Percentiles rank a stretch among this genome's conserved stretches.
Evolutionary conservation across 352 stramenopile genomes (phyloP).

Genomic region (Phytopythium mirpurense): DNA sequence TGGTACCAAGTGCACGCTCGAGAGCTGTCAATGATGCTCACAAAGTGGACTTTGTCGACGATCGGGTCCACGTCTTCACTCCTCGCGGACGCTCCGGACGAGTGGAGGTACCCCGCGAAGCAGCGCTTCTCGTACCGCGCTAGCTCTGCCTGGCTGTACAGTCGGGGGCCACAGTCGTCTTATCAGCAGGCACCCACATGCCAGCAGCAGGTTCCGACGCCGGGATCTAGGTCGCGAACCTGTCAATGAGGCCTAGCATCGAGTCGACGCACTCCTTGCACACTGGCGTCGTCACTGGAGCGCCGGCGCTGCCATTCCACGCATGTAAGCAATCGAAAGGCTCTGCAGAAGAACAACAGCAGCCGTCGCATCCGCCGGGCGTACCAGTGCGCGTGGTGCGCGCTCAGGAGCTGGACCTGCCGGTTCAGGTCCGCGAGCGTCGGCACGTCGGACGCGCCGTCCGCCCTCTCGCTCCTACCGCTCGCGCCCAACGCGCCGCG

Average conservation of each 20-base stretch:
- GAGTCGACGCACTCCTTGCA: slow-evolving; percentile 74
- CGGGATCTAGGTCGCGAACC: slow-evolving; percentile 22
- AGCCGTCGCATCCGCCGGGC: too few relatives aligned
- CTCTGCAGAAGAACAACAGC: too few relatives aligned
- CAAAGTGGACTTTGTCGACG: slow-evolving; percentile 68
- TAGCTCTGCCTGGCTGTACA: slow-evolving; percentile 47
- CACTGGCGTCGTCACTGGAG: slow-evolving; percentile 54
- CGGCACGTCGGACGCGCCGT: slow-evolving; percentile 58
- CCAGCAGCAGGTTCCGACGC: too few relatives aligned
- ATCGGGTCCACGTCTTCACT: slow-evolving; percentile 62
- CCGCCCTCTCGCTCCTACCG: slow-evolving; percentile 26
- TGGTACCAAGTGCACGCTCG: not conserved
- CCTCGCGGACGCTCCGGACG: slow-evolving; percentile 30
- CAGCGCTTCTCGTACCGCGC: slow-evolving; percentile 69
- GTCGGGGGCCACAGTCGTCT: not conserved
- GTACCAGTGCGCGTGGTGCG: slow-evolving; percentile 68
- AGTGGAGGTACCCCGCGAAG: slow-evolving; percentile 57
- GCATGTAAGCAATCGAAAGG: too few relatives aligned
- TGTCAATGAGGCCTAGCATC: slow-evolving; percentile 72
- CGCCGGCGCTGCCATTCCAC: slow-evolving; percentile 29
- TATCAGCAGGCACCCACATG: not conserved
- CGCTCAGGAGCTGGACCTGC: slow-evolving; percentile 64
- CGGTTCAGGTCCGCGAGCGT: slow-evolving; percentile 73
- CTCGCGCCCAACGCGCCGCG: slow-evolving; percentile 16
- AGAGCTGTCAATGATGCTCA: slow-evolving; percentile 20